A percentile compares a stretch with the other conserved stretches of the same genome.
phyloP scores from a whole-genome alignment of 805 yeast species.

The Ogataea methanolica region DNA sequence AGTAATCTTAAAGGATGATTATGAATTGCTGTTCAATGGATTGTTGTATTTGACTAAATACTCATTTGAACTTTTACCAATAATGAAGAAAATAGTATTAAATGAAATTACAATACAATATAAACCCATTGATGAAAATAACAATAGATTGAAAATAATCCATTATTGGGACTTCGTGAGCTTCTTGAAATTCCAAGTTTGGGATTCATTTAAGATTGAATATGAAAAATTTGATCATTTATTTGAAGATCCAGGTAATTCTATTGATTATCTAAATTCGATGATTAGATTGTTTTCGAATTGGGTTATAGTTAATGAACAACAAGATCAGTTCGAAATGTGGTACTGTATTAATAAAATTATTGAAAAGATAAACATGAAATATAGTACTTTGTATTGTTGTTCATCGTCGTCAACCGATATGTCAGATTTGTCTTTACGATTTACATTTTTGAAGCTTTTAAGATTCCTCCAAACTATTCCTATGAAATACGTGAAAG shows the following conservation, averaged over 20 bases:
- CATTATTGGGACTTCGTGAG: slow-evolving; percentile 16
- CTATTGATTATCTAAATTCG: slow-evolving; percentile 2
- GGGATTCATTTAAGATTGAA: slow-evolving; percentile 11
- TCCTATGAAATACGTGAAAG: slow-evolving; percentile 18
- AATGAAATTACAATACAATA: not conserved
- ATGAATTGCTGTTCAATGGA: slow-evolving; percentile 12
- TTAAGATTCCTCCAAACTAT: slow-evolving; percentile 14
- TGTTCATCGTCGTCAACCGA: slow-evolving; percentile 2
- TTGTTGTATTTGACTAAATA: slow-evolving; percentile 7
- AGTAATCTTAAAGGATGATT: slow-evolving; percentile 1
- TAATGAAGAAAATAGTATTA: slow-evolving; percentile 5
- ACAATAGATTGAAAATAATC: not conserved
- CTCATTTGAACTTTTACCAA: slow-evolving; percentile 3
- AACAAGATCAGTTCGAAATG: slow-evolving; percentile 2
- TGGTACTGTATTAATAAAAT: slow-evolving; percentile 15
- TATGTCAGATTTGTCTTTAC: not conserved
- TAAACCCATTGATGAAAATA: slow-evolving; percentile 1
- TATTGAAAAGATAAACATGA: slow-evolving; percentile 6
- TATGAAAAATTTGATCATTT: slow-evolving; percentile 4
- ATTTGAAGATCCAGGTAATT: slow-evolving; percentile 1
- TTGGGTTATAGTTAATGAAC: slow-evolving; percentile 9
- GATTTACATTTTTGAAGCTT: slow-evolving; percentile 9
- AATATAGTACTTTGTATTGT: slow-evolving; percentile 6
- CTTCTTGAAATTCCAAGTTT: slow-evolving; percentile 5
- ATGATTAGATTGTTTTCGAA: slow-evolving; percentile 6